Evolutionary conservation across 805 yeast genomes (phyloP).

Genomic region (Hagleromyces aurorensis): DNA sequence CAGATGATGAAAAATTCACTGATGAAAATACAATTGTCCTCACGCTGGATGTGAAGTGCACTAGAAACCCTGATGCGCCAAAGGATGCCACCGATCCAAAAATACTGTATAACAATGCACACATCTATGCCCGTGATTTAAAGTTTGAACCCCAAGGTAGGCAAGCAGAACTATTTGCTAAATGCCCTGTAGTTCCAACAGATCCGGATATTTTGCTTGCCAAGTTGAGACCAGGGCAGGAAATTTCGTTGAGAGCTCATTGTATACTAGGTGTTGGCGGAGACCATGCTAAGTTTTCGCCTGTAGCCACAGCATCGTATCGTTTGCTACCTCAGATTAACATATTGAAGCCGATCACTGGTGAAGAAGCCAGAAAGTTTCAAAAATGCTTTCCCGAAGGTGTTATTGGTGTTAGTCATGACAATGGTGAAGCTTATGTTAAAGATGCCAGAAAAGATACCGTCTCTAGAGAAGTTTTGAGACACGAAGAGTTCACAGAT

Average conservation of each 20-base stretch:
- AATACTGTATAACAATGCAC: slow-evolving; percentile 73
- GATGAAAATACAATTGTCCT: slow-evolving; percentile 87
- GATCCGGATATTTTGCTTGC: slow-evolving; percentile 89
- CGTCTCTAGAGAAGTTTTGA: slow-evolving; percentile 90
- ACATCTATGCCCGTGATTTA: slow-evolving; percentile 83
- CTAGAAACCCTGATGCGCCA: slow-evolving; percentile 78
- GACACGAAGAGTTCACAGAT: slow-evolving; percentile 86
- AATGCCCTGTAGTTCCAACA: slow-evolving; percentile 60
- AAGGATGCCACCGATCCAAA: slow-evolving; percentile 73
- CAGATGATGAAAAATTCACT: slow-evolving; percentile 63
- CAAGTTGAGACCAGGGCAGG: slow-evolving; percentile 95
- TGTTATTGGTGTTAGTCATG: slow-evolving; percentile 65
- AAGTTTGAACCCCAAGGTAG: slow-evolving; percentile 88
- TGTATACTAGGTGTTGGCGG: slow-evolving; percentile 87
- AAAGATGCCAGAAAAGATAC: slow-evolving; percentile 91
- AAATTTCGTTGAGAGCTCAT: slow-evolving; percentile 81
- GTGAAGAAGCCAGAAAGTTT: slow-evolving; percentile 69
- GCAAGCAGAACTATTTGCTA: slow-evolving; percentile 65
- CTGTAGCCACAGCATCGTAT: slow-evolving; percentile 94
- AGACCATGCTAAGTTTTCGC: slow-evolving; percentile 96
- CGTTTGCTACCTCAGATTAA: slow-evolving; percentile 84
- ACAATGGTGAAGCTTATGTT: slow-evolving; percentile 62
- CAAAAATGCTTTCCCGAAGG: slow-evolving; percentile 91
- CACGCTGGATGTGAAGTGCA: slow-evolving; percentile 72
- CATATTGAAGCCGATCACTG: slow-evolving; percentile 64